Evolutionary conservation across 345 rosid species (phyloP), one percentile per base, ranked within the genome.

Genomic region (Acer negundo): DNA sequence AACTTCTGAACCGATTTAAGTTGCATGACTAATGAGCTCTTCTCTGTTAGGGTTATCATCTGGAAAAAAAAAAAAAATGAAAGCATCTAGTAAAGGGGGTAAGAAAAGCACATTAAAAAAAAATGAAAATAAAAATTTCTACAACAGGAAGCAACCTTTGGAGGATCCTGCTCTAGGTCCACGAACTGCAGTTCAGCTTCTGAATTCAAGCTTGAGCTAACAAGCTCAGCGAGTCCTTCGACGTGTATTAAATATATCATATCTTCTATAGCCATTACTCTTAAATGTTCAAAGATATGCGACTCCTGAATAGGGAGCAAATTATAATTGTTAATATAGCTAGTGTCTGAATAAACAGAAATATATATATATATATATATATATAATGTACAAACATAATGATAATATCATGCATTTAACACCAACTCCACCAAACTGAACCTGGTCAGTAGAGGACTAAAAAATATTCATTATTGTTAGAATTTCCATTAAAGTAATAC

Each of bases 121-220:
- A 67, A 11, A n/a, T 22, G 69, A 72, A 44, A 72, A 71, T 46
- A 42, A 62, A 77, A 53, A 28, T 62, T 3, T 9, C 24, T 49
- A 44, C 16, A 17, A 59, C 31, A 62, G 66, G 63, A n/a, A 40
- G 26, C 59, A 85, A 95, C 99, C 96, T 91, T 82, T 63, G 94
- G 97, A 83, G 99, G 99, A 85, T 95, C 98, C 71, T 90, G 88
- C 77, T 92, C 98, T 70, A 93, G 83, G 82, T 93, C 87, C 71
- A 95, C 88, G 15, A 92, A 89, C 75, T 82, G 79, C 74, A 90
- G 74, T 62, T 79, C 86, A 3, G 82, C 82, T 74, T 91, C 88
- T 56, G 82, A 83, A 76, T 70, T 84, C 85, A 95, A 84, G 87
- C 94, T 90, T 59, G 87, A 84, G 9, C 69, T 81, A 16, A 84